A percentile compares a stretch with the other conserved stretches of the same genome.
Conservation (phyloP, 139 green algal genomes). For the Desmodesmus armatus region DNA sequence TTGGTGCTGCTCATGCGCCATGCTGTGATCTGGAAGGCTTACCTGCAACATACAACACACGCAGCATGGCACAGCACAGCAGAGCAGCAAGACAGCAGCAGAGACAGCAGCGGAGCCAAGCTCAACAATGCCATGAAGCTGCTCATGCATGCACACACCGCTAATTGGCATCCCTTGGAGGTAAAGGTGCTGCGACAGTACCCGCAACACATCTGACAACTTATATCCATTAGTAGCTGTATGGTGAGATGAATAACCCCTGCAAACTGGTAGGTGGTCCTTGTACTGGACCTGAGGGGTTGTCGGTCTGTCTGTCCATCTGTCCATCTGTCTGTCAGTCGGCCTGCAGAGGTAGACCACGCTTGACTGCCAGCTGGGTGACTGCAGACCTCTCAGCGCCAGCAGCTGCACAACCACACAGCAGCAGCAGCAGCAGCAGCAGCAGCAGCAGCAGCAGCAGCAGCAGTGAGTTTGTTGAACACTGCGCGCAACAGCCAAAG, state of each 20-base stretch:
- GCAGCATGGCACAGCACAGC: neutral
- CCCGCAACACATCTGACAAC: neutral
- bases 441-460: constrained; percentile 14
- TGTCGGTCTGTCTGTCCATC: neutral
- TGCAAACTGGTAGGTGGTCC: too few species aligned
- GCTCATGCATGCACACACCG: neutral
- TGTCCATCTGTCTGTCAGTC: neutral
- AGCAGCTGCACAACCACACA: constrained; percentile 10
- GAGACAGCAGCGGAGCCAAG: neutral
- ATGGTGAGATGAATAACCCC: neutral
- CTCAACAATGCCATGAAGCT: neutral
- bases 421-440: neutral
- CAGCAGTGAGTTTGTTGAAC: neutral
- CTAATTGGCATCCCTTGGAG: neutral
- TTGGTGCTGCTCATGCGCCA: neutral
- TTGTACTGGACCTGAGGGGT: neutral
- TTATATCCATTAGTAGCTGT: neutral
- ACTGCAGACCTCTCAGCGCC: neutral
- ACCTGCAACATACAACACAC: neutral
- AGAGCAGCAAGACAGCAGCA: neutral
- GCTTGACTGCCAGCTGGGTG: neutral
- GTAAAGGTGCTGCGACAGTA: neutral
- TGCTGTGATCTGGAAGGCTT: neutral
- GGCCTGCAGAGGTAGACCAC: neutral
- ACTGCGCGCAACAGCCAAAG: neutral